Base-by-base conservation (phyloP, 2,329 filamentous ascomycete genomes). In the Colletotrichum orbiculare region DNA sequence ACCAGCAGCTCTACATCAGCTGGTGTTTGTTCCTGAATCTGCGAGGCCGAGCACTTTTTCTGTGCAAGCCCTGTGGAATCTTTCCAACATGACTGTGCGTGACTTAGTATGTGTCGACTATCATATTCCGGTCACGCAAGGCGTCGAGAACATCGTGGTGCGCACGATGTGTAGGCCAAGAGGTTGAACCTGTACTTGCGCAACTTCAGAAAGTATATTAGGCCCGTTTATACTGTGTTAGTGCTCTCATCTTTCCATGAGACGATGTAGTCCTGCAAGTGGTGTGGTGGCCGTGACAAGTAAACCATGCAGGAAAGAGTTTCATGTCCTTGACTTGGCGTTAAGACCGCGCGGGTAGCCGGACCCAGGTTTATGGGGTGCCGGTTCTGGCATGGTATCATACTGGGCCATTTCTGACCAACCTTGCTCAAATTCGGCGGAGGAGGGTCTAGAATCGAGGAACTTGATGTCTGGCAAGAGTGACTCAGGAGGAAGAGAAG, bases 281-380 rank as follows among this genome's bases (percentile, higher is more conserved):
- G 25, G 25, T 25, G 25, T 25, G 25, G 25, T 25, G 25, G 25
- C 25, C 25, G 25, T 25, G 25, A 25, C 25, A 25, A 25, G 25
- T 25, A 5, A 25, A 58, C 56, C 41, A 33, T 56, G 58, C 62
- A 65, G 62, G 56, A 56, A 48, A 57, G 37, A 39, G 62, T 65
- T 65, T 65, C 58, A 65, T 38, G 46, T 65, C 56, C 38, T 43
- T 60, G 33, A 65, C 48, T 53, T 62, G 50, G 62, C 62, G 62
- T 62, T 46, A 45, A 35, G 34, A 45, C 52, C 62, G 62, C 47
- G 62, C 62, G 62, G 62, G 41, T 59, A 52, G 53, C 25, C 50
- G 41, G 50, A 47, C 43, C 39, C 52, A 53, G 13, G 41, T 47
- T 41, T 41, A 62, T 25, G 25, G 47, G 38, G 41, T 37, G 39